Base-by-base conservation (phyloP, 2,329 filamentous ascomycete genomes). In the Botrytis sinoallii region DNA sequence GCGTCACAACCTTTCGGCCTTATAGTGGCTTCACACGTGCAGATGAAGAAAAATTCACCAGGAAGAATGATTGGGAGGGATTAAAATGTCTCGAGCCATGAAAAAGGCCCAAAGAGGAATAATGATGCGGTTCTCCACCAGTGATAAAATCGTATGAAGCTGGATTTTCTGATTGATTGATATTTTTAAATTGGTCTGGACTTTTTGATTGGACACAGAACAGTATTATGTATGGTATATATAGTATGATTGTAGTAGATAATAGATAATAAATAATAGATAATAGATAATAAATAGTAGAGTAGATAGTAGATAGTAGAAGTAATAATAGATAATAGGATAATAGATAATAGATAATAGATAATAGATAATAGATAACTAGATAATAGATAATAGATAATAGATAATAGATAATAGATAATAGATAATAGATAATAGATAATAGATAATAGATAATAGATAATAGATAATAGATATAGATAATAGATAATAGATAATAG, bases 161-260 rank as follows among this genome's bases (percentile, higher is more conserved):
- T 10, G 60, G 32, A 71, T 71, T 66, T 65, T 65, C 2, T 71
- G 44, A 71, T 71, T 71, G 70, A 71, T 52, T 32, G 70, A 57
- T 71, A 65, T 38, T 32, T 61, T 60, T 57, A 57, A 1, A 8
- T 18, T 44, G 35, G 29, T 46, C 55, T 59, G 66, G 25, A 44
- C 25, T 60, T 42, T 60, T 42, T 32, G 48, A 69, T 69, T 69
- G 4, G 29, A 35, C 35, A 25, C 3, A n/a, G n/a, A 55, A 6
- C 48, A 55, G 48, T 16, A n/a, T 55, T 32, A 32, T 55, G 48
- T 55, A 55, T 44, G 42, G 42, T 16, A 44, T 42, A 42, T 57
- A 57, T 57, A n/a, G 52, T n/a, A 57, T 57, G 52, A 18, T 57
- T 57, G 8, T 29, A 25, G 14, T 8, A 4, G n/a, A 55, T 55